phyloP scores from a whole-genome alignment of 2,329 filamentous ascomycete genomes.

The Clarireedia homoeocarpa region DNA sequence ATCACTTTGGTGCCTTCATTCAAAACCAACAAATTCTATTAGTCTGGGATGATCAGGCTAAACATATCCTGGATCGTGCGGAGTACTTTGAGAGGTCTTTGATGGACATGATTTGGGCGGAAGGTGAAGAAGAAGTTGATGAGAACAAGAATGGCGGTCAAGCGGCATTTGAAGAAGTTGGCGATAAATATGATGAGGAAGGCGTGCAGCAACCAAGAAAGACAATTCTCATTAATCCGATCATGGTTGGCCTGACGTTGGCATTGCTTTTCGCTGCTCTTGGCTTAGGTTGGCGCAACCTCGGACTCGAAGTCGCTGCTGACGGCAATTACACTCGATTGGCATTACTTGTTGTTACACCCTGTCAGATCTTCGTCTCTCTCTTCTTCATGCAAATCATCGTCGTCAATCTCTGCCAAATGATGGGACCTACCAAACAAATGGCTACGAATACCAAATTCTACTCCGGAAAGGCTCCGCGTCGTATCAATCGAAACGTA shows the following conservation, averaged over 20 bases:
- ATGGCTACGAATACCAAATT: constrained; percentile 71
- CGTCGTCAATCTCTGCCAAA: constrained; percentile 65
- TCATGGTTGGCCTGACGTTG: constrained; percentile 60
- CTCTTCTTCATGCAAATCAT: constrained; percentile 77
- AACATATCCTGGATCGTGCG: constrained; percentile 44
- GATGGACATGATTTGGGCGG: constrained; percentile 51
- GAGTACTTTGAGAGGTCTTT: constrained; percentile 44
- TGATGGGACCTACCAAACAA: constrained; percentile 68
- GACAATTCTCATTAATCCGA: constrained; percentile 51
- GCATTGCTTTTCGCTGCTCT: constrained; percentile 57
- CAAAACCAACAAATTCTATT: constrained; percentile 49
- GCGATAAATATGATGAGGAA: background rate
- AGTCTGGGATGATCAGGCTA: constrained; percentile 57
- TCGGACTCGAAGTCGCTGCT: constrained; percentile 60
- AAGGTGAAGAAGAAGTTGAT: constrained; percentile 31
- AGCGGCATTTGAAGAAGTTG: constrained; percentile 21
- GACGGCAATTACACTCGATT: constrained; percentile 56
- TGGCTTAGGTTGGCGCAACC: constrained; percentile 60
- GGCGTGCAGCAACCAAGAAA: constrained; percentile 30
- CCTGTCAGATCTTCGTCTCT: constrained; percentile 72
- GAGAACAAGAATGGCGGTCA: constrained; percentile 19
- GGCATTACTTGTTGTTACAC: constrained; percentile 56
- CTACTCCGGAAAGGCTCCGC: constrained; percentile 64
- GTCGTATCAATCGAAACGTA: constrained; percentile 42
- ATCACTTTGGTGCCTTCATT: constrained; percentile 60